A percentile compares a stretch with the other conserved stretches of the same genome.
These are phyloP conservation scores for Hericium coralloides DNA, from an alignment of 768 basidiomycete genomes.

Conservation along the genomic window DNA sequence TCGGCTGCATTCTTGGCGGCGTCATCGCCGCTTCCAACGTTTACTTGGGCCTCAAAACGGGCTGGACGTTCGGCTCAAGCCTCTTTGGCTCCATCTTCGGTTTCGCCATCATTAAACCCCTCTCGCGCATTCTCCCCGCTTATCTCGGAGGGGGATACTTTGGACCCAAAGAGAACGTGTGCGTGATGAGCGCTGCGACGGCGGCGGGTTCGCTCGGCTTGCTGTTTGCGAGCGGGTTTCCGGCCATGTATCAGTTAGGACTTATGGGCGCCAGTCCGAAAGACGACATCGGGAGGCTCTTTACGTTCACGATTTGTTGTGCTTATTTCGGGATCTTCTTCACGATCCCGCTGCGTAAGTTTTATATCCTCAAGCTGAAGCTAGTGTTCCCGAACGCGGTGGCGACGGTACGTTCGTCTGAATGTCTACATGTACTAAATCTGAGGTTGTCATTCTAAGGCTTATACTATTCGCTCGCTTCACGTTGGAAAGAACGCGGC, in stretches of 20 bases:
- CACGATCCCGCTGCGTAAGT: constrained; percentile 52
- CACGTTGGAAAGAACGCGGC: constrained; percentile 45
- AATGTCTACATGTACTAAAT: too few relatives aligned
- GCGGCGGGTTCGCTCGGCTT: constrained; percentile 52
- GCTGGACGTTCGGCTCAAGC: constrained; percentile 57
- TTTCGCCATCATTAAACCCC: constrained; percentile 50
- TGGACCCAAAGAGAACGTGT: constrained; percentile 61
- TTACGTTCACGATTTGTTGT: constrained; percentile 43
- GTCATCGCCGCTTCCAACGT: constrained; percentile 55
- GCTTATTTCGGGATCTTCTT: constrained; percentile 61
- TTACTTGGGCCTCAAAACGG: constrained; percentile 62
- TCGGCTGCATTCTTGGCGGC: constrained; percentile 43
- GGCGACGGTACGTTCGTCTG: constrained; percentile 36
- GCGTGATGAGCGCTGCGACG: constrained; percentile 50
- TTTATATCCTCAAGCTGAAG: constrained; percentile 56
- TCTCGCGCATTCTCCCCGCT: constrained; percentile 40
- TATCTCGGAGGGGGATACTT: constrained; percentile 45
- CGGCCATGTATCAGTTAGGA: constrained; percentile 49
- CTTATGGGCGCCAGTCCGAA: constrained; percentile 37
- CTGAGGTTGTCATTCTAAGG: too few relatives aligned
- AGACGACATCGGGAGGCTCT: constrained; percentile 46
- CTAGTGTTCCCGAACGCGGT: constrained; percentile 57
- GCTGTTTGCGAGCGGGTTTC: constrained; percentile 50
- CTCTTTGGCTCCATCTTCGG: constrained; percentile 40
- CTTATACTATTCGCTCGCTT: constrained; percentile 50